Percentiles rank a stretch among this genome's conserved stretches.
phyloP scores from a whole-genome alignment of 192 early-diverging fungal genomes.

The Coemansia sp. region DNA sequence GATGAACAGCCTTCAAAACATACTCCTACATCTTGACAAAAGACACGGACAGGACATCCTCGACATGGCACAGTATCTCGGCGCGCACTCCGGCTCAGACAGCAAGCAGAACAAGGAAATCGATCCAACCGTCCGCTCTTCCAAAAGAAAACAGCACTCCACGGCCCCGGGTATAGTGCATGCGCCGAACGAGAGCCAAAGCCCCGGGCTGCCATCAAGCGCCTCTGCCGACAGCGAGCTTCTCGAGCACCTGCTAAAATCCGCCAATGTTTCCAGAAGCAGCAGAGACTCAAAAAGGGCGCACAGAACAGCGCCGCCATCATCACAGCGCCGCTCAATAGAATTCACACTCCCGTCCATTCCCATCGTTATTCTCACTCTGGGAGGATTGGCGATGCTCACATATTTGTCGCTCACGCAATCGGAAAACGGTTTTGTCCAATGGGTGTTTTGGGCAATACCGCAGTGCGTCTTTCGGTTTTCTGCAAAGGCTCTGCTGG shows the following conservation, averaged over 20 bases:
- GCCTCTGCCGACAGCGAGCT: background rate
- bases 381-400: slow-evolving; percentile 9
- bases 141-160: background rate
- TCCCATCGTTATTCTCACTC: background rate
- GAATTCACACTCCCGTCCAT: slow-evolving; percentile 6
- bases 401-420: background rate
- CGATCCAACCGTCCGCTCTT: background rate
- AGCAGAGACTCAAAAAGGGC: background rate
- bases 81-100: background rate
- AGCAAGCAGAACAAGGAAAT: background rate
- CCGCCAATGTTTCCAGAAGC: background rate
- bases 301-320: background rate
- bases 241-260: background rate
- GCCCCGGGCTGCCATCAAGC: background rate
- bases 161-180: slow-evolving; percentile 2
- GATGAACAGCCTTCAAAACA: background rate
- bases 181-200: background rate
- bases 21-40: background rate
- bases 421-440: slow-evolving; percentile 3
- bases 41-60: slow-evolving; percentile 2
- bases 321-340: background rate
- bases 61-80: slow-evolving; percentile 3
- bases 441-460: slow-evolving; percentile 9
- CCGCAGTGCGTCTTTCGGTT: slow-evolving; percentile 4
- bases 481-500: slow-evolving; percentile 1